Evolutionary conservation across 169 alveolate genomes (phyloP).

Genomic region (Neospora caninum): DNA sequence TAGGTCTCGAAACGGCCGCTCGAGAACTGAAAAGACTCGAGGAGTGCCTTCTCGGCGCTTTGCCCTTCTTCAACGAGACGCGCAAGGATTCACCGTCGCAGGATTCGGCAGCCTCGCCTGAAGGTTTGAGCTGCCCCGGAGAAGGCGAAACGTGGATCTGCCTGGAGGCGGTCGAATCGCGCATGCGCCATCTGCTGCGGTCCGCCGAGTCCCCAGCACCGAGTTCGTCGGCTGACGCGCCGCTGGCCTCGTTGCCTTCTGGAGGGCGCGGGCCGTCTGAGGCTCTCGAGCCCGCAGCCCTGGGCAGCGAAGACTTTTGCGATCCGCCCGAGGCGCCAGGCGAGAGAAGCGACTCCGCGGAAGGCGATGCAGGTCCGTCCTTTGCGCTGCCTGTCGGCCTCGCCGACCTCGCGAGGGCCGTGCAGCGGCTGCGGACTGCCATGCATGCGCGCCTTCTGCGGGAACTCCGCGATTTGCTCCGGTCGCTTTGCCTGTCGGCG

Average conservation of each 20-base stretch:
- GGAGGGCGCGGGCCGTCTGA: too few species aligned
- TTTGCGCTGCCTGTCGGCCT: background rate
- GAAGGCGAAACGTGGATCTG: background rate
- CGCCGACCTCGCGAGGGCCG: background rate
- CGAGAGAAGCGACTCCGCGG: background rate
- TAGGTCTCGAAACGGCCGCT: background rate
- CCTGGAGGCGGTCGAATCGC: background rate
- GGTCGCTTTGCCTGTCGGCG: background rate
- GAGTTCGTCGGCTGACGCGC: background rate
- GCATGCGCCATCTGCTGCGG: background rate
- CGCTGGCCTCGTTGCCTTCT: too few species aligned
- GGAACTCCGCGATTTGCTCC: slow-evolving; percentile 4
- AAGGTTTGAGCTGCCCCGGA: background rate
- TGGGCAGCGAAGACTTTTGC: too few species aligned
- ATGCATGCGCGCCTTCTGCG: background rate
- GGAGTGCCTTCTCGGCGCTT: background rate
- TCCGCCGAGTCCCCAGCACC: background rate
- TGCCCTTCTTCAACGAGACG: background rate
- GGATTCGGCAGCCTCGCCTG: background rate
- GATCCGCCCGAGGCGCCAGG: too few species aligned
- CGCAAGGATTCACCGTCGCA: background rate
- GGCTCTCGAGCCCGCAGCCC: too few species aligned
- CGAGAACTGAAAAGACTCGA: background rate
- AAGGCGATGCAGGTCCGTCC: background rate
- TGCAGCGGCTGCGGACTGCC: background rate